Conservation (phyloP, 257 asterid species). For the Buddleja alternifolia region DNA sequence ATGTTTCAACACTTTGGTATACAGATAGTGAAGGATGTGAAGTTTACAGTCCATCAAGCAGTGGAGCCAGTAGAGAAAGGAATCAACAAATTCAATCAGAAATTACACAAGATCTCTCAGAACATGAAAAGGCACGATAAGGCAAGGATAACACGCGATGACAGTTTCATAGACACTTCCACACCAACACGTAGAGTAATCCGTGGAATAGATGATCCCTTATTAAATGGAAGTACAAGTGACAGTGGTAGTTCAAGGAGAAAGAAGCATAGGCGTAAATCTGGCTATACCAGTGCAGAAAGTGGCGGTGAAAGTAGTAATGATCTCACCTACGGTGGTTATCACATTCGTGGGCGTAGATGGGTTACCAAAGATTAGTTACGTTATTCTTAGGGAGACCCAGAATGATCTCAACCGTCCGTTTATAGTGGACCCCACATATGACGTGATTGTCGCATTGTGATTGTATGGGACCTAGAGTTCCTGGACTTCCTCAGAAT, state of each 20-base stretch:
- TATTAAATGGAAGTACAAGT: slow-evolving; percentile 84
- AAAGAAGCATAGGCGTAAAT: slow-evolving; percentile 70
- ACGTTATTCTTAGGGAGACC: too few relatives aligned
- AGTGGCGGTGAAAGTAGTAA: slow-evolving; percentile 87
- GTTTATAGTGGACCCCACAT: too few relatives aligned
- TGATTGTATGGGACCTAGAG: too few relatives aligned
- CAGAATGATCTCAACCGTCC: too few relatives aligned
- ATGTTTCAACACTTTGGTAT: background rate
- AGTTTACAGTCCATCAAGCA: slow-evolving; percentile 87
- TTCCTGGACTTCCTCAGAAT: too few relatives aligned
- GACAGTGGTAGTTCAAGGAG: slow-evolving; percentile 68
- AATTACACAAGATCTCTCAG: slow-evolving; percentile 73
- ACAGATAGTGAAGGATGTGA: slow-evolving; percentile 96
- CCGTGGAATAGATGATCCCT: slow-evolving; percentile 93
- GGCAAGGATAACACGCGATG: slow-evolving; percentile 72
- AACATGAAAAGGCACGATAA: slow-evolving; percentile 78
- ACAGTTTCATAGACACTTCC: slow-evolving; percentile 63
- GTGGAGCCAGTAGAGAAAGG: slow-evolving; percentile 98
- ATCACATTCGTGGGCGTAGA: slow-evolving; percentile 75
- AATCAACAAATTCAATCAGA: slow-evolving; percentile 72
- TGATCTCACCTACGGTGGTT: slow-evolving; percentile 59
- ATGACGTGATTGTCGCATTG: too few relatives aligned
- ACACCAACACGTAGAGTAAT: slow-evolving; percentile 61
- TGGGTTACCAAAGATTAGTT: slow-evolving; percentile 81
- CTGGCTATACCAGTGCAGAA: slow-evolving; percentile 88